Evolutionary conservation across 2,329 filamentous ascomycete species (phyloP).

Genomic region (Colletotrichum viniferum): DNA sequence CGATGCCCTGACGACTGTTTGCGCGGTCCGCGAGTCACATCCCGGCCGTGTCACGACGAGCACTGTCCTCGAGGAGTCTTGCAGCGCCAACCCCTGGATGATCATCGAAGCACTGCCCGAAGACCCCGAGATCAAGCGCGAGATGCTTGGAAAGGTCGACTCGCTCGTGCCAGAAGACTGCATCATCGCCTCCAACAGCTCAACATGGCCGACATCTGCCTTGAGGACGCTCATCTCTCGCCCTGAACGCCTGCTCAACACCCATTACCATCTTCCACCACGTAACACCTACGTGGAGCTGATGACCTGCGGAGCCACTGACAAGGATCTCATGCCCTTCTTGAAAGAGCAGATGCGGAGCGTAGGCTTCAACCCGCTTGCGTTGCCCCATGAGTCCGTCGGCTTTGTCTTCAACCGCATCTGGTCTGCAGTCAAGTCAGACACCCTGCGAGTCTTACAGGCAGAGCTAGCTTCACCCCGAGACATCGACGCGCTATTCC

Average conservation of each 20-base stretch:
- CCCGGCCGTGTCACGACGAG: conserved; percentile 30
- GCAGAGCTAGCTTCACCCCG: conserved; percentile 34
- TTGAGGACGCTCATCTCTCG: conserved; percentile 25
- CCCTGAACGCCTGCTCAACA: conserved; percentile 34
- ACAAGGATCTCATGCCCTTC: conserved; percentile 31
- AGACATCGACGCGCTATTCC: conserved; percentile 35
- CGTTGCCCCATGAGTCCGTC: conserved; percentile 30
- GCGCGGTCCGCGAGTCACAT: conserved; percentile 27
- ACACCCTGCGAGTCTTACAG: conserved; percentile 32
- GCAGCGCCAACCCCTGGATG: conserved; percentile 27
- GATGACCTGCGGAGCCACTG: conserved; percentile 36
- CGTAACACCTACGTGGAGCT: conserved; percentile 35
- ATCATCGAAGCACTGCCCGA: conserved; percentile 37
- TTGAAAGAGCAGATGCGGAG: conserved; percentile 29
- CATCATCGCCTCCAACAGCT: conserved; percentile 35
- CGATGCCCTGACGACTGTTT: conserved; percentile 34
- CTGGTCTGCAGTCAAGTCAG: conserved; percentile 39
- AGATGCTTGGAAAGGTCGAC: conserved; percentile 31
- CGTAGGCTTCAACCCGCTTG: conserved; percentile 31
- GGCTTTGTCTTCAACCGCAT: conserved; percentile 39
- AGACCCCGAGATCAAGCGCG: conserved; percentile 31
- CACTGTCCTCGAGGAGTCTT: conserved; percentile 25
- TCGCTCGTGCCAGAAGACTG: conserved; percentile 28
- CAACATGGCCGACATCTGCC: conserved; percentile 31
- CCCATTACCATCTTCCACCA: conserved; percentile 38